Percentiles rank a stretch among this genome's conserved stretches.
Evolutionary conservation across 2,329 filamentous ascomycete species (phyloP).

Genomic region (Lasiodiplodia gonubiensis): DNA sequence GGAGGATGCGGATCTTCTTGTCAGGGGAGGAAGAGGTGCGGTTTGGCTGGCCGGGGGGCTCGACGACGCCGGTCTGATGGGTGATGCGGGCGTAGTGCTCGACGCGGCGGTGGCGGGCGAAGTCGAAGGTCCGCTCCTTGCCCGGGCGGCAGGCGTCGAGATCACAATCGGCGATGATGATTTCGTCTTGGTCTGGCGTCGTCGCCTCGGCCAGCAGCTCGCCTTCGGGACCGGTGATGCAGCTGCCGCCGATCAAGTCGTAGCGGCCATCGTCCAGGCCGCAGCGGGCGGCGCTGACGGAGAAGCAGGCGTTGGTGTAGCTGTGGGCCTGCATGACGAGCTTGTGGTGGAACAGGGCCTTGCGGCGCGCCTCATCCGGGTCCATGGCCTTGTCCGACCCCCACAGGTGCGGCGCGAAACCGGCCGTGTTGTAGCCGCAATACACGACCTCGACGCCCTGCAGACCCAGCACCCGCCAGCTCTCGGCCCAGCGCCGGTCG

Average conservation of each 20-base stretch:
- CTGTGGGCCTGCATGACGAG: slow-evolving; percentile 58
- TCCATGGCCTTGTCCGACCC: slow-evolving; percentile 48
- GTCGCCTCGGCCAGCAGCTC: slow-evolving; percentile 55
- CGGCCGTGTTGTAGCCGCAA: slow-evolving; percentile 59
- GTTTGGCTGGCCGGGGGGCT: slow-evolving; percentile 41
- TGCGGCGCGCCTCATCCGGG: slow-evolving; percentile 49
- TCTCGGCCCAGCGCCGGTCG: slow-evolving; percentile 59
- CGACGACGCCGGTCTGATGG: slow-evolving; percentile 33
- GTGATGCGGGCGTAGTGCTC: slow-evolving; percentile 34
- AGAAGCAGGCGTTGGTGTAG: slow-evolving; percentile 59
- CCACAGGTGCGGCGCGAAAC: slow-evolving; percentile 54
- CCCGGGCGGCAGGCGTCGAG: slow-evolving; percentile 52
- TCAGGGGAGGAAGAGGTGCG: slow-evolving; percentile 23
- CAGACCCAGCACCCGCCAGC: slow-evolving; percentile 58
- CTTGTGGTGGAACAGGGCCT: slow-evolving; percentile 58
- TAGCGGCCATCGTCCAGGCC: slow-evolving; percentile 57
- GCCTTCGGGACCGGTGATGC: slow-evolving; percentile 55
- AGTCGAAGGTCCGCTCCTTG: slow-evolving; percentile 51
- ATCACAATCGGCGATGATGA: slow-evolving; percentile 57
- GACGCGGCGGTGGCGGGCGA: slow-evolving; percentile 33
- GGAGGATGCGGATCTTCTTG: slow-evolving; percentile 48
- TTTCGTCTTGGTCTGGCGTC: slow-evolving; percentile 53
- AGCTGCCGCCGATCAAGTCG: slow-evolving; percentile 54
- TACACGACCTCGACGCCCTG: slow-evolving; percentile 56
- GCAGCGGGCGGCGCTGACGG: slow-evolving; percentile 55